Base-by-base conservation (phyloP, 257 asterid species). In the Solanum megistacrolobum region DNA sequence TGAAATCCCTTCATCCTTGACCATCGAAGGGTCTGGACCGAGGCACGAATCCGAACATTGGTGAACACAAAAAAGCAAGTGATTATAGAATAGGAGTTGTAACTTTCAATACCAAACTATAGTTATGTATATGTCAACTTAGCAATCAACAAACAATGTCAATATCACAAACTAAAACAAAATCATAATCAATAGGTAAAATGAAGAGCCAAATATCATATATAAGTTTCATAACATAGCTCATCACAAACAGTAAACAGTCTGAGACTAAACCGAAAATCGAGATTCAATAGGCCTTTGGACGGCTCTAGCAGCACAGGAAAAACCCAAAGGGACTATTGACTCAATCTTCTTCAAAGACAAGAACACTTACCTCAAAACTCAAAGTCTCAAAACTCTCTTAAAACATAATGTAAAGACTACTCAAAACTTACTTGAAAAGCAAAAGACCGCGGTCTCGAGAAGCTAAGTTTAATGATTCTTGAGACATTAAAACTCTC, bases 281-380 rank as follows among this genome's bases (percentile, higher is more conserved):
- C 83, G 48, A 82, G 72, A 4, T 35, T 12, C 20, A 31, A 39
- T 25, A 89, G 41, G 25, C 94, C 94, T 48, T 90, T 88, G 96
- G 95, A 92, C 96, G 92, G 98, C 98, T 94, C 98, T 82, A 90
- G 89, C 35, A 92, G 98, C 98, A 89, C 94, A 74, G 86, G 92
- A 94, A 96, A 79, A 96, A 94, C 92, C 96, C 94, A 89, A 89
- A 91, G 92, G 89, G 16, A 73, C 73, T 31, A 87, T 73, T 76
- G 86, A 4, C 75, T 66, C 68, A 39, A 13, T 62, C 21, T 83
- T 46, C 89, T 73, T 12, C 43, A 7, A 52, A 60, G 6, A 75
- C 62, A 48, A 14, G 74, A 34, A 8, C 31, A 43, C 84, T 66
- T 71, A 18, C 85, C 87, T 27, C 32, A 76, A 32, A 36, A 52